Conservation (phyloP, 2,329 filamentous ascomycete genomes). For the Scedosporium minutisporum region DNA sequence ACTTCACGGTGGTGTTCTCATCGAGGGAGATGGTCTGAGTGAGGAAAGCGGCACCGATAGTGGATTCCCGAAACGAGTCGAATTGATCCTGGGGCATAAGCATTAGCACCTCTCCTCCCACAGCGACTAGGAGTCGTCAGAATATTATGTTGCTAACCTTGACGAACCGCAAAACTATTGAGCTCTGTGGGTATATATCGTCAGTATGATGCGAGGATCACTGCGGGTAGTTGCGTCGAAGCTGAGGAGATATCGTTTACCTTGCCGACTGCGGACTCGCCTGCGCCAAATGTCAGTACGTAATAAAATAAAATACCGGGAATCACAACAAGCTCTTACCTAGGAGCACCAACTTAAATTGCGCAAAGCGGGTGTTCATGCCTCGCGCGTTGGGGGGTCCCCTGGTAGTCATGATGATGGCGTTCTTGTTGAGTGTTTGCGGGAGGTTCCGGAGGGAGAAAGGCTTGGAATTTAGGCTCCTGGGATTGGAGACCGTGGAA, state of each 20-base stretch:
- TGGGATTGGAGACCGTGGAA: not conserved
- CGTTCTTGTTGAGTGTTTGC: not conserved
- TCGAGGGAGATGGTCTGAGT: constrained; percentile 98
- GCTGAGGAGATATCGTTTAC: constrained; percentile 34
- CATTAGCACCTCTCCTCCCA: constrained; percentile 2
- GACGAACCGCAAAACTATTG: constrained; percentile 93
- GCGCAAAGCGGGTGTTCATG: constrained; percentile 80
- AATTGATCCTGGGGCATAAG: constrained; percentile 73
- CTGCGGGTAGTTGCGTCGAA: not conserved
- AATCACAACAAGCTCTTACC: constrained; percentile 48
- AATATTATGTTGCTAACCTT: constrained; percentile 53
- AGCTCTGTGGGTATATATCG: constrained; percentile 55
- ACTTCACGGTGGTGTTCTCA: constrained; percentile 97
- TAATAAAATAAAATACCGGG: not conserved
- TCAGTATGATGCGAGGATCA: constrained; percentile 3
- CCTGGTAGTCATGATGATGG: constrained; percentile 69
- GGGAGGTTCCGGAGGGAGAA: not conserved
- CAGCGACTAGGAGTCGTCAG: not conserved
- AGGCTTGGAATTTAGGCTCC: not conserved
- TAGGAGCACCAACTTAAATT: constrained; percentile 96
- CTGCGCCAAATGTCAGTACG: constrained; percentile 33
- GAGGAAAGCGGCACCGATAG: constrained; percentile 95
- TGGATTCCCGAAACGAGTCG: constrained; percentile 92
- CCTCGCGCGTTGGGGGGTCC: constrained; percentile 55
- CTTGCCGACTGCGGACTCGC: constrained; percentile 98